Conservation (phyloP, 2,329 filamentous ascomycete genomes). For the Colletotrichum sansevieriae region DNA sequence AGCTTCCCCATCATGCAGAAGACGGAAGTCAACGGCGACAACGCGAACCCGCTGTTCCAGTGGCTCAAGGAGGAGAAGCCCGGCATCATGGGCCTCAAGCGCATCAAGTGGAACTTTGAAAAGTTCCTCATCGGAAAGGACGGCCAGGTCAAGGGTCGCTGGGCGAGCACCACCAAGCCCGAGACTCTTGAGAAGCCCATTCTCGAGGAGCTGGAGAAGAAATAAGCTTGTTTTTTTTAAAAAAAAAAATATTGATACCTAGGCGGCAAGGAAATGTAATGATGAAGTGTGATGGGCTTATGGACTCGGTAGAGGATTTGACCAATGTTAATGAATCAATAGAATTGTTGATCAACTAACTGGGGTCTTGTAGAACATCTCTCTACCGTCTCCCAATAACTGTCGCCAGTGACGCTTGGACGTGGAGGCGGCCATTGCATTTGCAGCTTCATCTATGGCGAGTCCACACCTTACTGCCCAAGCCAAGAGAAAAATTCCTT, state of each 20-base stretch:
- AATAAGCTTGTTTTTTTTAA: constrained; percentile 5
- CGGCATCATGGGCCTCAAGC: constrained; percentile 87
- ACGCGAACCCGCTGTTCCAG: constrained; percentile 82
- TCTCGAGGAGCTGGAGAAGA: constrained; percentile 77
- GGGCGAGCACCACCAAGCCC: constrained; percentile 90
- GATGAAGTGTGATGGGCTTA: not conserved
- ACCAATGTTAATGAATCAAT: not conserved
- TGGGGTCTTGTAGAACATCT: no score
- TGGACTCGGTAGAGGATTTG: not conserved
- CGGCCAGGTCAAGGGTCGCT: constrained; percentile 86
- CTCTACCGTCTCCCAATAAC: no score
- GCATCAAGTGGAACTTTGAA: constrained; percentile 99
- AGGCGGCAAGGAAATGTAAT: constrained; percentile 8
- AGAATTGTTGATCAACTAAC: not conserved
- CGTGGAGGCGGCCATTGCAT: no score
- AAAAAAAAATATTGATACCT: constrained; percentile 39
- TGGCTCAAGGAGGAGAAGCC: constrained; percentile 82
- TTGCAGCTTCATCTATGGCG: no score
- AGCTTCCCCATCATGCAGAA: constrained; percentile 93
- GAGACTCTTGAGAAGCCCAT: constrained; percentile 82
- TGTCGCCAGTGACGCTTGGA: no score
- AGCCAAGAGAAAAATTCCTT: no score
- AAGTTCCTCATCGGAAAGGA: constrained; percentile 94
- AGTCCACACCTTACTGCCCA: no score
- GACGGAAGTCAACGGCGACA: constrained; percentile 91